These are phyloP conservation scores for Gracilariopsis chorda DNA, from an alignment of 23 red algal species.

Conservation along the genomic window DNA sequence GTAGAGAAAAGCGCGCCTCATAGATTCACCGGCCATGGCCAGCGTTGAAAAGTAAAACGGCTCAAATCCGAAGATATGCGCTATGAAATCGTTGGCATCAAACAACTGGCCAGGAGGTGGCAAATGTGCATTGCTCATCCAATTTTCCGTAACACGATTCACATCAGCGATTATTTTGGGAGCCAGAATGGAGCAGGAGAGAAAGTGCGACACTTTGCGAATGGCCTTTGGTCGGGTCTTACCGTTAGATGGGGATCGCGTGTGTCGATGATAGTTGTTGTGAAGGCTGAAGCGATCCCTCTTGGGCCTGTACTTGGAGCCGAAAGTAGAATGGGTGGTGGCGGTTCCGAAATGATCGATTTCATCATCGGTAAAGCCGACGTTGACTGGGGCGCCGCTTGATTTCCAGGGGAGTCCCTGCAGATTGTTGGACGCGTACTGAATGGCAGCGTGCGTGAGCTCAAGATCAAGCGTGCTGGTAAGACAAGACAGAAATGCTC, in stretches of 20 bases:
- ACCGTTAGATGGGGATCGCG: neutral
- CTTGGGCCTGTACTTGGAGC: conserved; percentile 17
- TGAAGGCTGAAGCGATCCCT: conserved; percentile 43
- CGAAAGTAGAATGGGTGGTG: neutral
- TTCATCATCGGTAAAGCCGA: conserved; percentile 41
- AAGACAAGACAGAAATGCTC: conserved; percentile 34
- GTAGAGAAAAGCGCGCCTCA: conserved; percentile 49
- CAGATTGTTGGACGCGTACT: conserved; percentile 45
- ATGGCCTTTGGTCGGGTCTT: conserved; percentile 4
- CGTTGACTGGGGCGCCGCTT: conserved; percentile 22
- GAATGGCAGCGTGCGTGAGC: conserved; percentile 42
- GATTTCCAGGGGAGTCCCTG: conserved; percentile 49
- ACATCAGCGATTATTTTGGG: conserved; percentile 37
- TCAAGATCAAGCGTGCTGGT: conserved; percentile 45
- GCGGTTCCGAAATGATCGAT: conserved; percentile 26
- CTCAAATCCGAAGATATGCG: conserved; percentile 30
- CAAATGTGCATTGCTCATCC: conserved; percentile 26
- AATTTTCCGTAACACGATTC: conserved; percentile 14
- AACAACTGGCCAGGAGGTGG: conserved; percentile 16
- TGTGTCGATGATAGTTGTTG: conserved; percentile 33
- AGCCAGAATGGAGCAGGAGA: conserved; percentile 28
- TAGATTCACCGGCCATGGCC: conserved; percentile 28
- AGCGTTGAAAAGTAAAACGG: conserved; percentile 61
- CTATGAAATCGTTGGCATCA: conserved; percentile 44
- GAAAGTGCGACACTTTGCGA: conserved; percentile 38